Conservation (phyloP, 306 rosid species). For the Luffa acutangula region DNA sequence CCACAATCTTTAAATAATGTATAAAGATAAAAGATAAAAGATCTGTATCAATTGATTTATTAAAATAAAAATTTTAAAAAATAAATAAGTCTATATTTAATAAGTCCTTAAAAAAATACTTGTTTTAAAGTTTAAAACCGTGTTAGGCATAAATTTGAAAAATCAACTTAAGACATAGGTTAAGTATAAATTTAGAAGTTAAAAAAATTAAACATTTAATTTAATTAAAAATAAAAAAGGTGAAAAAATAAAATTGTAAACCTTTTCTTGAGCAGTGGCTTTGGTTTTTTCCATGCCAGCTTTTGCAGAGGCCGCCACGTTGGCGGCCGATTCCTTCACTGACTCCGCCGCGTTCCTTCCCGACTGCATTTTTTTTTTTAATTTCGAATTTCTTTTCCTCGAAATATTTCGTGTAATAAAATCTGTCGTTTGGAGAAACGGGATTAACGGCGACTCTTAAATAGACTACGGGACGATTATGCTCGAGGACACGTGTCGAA, state of each 20-base stretch:
- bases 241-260: background rate
- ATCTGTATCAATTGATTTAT: no score
- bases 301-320: conserved; percentile 50
- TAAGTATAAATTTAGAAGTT: no score
- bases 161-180: no score
- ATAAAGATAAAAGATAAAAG: no score
- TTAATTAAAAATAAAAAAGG: no score
- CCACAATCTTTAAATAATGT: no score
- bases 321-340: conserved; percentile 45
- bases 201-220: no score
- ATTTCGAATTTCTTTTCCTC: background rate
- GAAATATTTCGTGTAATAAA: background rate
- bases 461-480: background rate
- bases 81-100: no score
- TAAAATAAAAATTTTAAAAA: no score
- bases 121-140: no score
- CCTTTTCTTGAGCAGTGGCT: conserved; percentile 51
- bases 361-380: conserved; percentile 32
- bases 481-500: background rate
- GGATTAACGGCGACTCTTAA: background rate
- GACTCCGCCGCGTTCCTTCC: conserved; percentile 32
- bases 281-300: conserved; percentile 56
- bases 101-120: no score
- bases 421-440: background rate
- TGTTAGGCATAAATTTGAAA: no score